Percentiles rank a stretch among this genome's conserved stretches.
phyloP scores from a whole-genome alignment of 208 protist species.

The Leishmania tarentolae region DNA sequence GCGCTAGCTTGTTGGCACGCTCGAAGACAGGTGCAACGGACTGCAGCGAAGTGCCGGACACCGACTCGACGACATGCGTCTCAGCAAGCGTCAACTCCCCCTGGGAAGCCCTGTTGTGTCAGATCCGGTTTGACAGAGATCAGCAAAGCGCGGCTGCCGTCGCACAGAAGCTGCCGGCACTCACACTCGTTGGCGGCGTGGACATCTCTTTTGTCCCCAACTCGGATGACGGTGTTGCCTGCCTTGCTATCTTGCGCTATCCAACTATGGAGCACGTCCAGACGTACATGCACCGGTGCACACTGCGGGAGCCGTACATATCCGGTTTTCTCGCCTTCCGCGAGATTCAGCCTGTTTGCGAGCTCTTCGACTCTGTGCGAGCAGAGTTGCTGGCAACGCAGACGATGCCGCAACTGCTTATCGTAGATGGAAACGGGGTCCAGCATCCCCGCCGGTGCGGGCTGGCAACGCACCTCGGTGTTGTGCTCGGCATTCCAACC shows the following conservation, averaged over 20 bases:
- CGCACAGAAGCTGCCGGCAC: constrained; percentile 11
- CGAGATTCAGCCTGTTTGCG: constrained; percentile 73
- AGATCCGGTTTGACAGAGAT: constrained; percentile 2
- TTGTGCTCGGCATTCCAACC: constrained; percentile 88
- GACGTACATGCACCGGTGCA: constrained; percentile 62
- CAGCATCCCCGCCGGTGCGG: constrained; percentile 94
- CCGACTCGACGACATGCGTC: neutral
- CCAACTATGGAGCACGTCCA: constrained; percentile 46
- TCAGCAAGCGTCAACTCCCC: neutral
- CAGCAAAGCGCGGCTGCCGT: constrained; percentile 5
- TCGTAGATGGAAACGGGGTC: constrained; percentile 96
- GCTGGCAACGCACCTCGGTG: constrained; percentile 94
- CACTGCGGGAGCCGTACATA: constrained; percentile 88
- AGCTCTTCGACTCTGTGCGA: constrained; percentile 40
- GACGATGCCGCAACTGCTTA: constrained; percentile 80
- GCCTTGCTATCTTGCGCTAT: constrained; percentile 68
- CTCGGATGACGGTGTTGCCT: constrained; percentile 63
- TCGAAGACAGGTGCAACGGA: neutral
- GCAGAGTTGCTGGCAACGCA: constrained; percentile 28
- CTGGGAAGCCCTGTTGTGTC: constrained; percentile 1
- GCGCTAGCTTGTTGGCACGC: neutral
- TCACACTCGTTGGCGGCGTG: constrained; percentile 62
- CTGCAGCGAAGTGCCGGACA: neutral
- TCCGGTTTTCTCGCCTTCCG: constrained; percentile 96
- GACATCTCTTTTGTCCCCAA: constrained; percentile 82